Base-by-base conservation (phyloP, 2,329 filamentous ascomycete genomes). In the Penicillium sp. region DNA sequence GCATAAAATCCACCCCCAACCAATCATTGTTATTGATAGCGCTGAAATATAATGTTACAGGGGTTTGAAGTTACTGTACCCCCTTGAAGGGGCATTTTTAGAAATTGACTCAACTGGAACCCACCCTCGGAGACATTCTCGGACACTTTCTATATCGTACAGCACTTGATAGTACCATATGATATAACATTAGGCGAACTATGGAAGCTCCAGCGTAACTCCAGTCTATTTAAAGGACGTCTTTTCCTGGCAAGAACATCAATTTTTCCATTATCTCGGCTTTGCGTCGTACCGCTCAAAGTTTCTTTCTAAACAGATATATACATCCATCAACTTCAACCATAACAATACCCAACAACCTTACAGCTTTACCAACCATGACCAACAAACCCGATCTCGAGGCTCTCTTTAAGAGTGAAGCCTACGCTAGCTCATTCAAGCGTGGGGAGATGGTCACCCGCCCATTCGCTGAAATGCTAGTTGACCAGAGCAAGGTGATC, bases 361-460 rank as follows among this genome's bases (percentile, higher is more conserved):
- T 19, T 15, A 25, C 25, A 19, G 12, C n/a, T 48, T 25, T 13
- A 17, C 12, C 42, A 47, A 56, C 17, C 17, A 65, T 62, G 60
- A 27, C 54, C n/a, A 23, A 40, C 4, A 33, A 59, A 21, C 12
- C 19, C 13, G 27, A 58, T 2, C 38, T 50, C 15, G 40, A 55
- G 10, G 48, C 10, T 1, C 6, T 66, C 4, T 67, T 67, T 57
- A 60, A 61, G 17, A 57, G 62, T 35, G 49, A 66, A 35, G 54
- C 52, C 5, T 70, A 72, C 46, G 67, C 65, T 40, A 54, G 50
- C 6, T 50, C 60, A 2, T 75, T 75, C 61, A 65, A 67, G 33
- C 55, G 60, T 6, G 71, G 62, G 7, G 74, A 76, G 53, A 61
- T 61, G 17, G 45, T 72, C 13, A 75, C 73, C 0, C 67, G 69